Conservation (phyloP, 139 green algal genomes). For the Trebouxia sp. region DNA sequence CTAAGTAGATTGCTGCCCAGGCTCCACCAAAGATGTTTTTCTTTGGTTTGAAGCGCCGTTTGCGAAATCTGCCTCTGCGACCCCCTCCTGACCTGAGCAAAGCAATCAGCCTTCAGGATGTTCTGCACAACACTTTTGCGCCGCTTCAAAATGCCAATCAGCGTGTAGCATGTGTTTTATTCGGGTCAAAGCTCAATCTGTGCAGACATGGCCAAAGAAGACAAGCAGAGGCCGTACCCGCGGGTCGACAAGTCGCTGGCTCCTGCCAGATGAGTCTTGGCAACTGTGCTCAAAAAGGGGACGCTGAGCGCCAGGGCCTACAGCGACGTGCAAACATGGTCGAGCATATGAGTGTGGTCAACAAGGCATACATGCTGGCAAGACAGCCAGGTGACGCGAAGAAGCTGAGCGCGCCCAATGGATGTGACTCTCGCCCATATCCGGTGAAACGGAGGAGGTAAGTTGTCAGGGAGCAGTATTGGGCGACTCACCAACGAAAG, state of each 20-base stretch:
- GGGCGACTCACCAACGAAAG: slow-evolving; percentile 14
- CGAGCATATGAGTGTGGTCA: neutral
- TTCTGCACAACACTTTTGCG: too few species aligned
- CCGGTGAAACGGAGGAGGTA: too few species aligned
- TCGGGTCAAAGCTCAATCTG: too few species aligned
- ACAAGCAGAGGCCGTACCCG: neutral
- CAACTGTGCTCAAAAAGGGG: neutral
- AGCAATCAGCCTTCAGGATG: too few species aligned
- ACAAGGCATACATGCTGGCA: too few species aligned
- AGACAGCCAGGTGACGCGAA: neutral
- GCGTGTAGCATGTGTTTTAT: neutral
- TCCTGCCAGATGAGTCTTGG: slow-evolving; percentile 6
- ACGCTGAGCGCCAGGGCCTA: neutral
- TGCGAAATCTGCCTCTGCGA: neutral
- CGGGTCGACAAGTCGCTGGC: neutral
- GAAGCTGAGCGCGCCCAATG: too few species aligned
- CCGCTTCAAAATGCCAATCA: too few species aligned
- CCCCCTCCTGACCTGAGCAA: neutral
- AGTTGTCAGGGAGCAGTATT: too few species aligned
- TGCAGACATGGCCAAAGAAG: neutral
- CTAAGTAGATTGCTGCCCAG: slow-evolving; percentile 19
- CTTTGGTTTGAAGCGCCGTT: slow-evolving; percentile 27
- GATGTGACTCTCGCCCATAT: too few species aligned
- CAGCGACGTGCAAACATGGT: neutral
- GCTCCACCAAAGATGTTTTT: neutral